Conservation (phyloP, 1,284 basidiomycete species). For the Rhodofomes roseus region DNA sequence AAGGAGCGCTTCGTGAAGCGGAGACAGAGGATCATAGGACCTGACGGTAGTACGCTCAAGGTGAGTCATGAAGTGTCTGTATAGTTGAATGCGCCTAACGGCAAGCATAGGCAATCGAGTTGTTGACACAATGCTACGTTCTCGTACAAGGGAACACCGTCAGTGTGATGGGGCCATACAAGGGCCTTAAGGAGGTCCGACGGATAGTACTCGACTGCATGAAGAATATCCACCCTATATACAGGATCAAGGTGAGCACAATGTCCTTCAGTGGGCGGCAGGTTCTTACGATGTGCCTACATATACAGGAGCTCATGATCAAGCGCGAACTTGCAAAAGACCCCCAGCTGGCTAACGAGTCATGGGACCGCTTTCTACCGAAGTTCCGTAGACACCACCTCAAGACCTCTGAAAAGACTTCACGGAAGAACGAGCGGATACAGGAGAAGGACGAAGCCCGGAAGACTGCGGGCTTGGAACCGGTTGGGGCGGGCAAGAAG, state of each 20-base stretch:
- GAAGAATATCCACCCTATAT: slow-evolving; percentile 99
- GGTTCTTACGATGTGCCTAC: neutral
- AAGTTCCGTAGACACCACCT: slow-evolving; percentile 93
- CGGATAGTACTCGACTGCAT: slow-evolving; percentile 97
- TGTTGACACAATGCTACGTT: slow-evolving; percentile 96
- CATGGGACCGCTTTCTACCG: slow-evolving; percentile 97
- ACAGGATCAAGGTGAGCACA: slow-evolving; percentile 86
- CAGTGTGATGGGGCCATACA: slow-evolving; percentile 95
- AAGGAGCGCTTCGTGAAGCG: slow-evolving; percentile 98
- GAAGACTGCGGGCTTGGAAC: slow-evolving; percentile 54
- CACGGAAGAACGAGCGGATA: slow-evolving; percentile 73
- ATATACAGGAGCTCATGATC: slow-evolving; percentile 91
- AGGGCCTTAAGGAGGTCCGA: slow-evolving; percentile 93
- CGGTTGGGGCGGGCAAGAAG: slow-evolving; percentile 32
- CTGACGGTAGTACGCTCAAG: slow-evolving; percentile 95
- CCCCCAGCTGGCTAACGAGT: slow-evolving; percentile 90
- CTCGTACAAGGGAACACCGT: slow-evolving; percentile 98
- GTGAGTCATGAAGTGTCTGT: slow-evolving; percentile 36
- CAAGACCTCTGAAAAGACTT: slow-evolving; percentile 89
- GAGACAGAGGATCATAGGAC: slow-evolving; percentile 94
- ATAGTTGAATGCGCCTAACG: neutral
- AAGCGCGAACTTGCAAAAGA: slow-evolving; percentile 97
- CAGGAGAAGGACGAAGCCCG: slow-evolving; percentile 56
- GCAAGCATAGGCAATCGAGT: slow-evolving; percentile 83
- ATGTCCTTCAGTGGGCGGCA: neutral